Percentiles rank a stretch among this genome's conserved stretches.
Conservation (phyloP, 2,329 filamentous ascomycete genomes). For the Emergomyces orientalis region DNA sequence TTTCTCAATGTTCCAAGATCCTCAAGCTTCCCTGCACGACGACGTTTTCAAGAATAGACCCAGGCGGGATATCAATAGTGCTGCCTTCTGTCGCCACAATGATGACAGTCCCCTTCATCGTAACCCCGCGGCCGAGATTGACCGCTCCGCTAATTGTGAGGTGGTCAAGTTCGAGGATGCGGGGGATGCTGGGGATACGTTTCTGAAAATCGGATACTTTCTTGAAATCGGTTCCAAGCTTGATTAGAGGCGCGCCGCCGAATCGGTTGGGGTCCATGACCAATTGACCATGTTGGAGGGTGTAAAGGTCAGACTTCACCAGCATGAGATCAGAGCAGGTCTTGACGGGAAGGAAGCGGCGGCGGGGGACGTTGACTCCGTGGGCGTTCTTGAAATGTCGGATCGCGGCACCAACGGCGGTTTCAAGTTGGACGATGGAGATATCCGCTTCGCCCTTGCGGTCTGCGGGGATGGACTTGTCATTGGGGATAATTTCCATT, state of each 20-base stretch:
- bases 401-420: conserved; percentile 94
- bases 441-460: conserved; percentile 99
- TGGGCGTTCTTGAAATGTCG: conserved; percentile 98
- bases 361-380: conserved; percentile 95
- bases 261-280: conserved; percentile 95
- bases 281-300: conserved; percentile 94
- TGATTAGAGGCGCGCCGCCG: conserved; percentile 93
- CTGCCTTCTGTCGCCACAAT: conserved; percentile 96
- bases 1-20: conserved; percentile 55
- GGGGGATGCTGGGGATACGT: conserved; percentile 42
- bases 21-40: conserved; percentile 94
- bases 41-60: conserved; percentile 95
- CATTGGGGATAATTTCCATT: conserved; percentile 99
- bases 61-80: conserved; percentile 95
- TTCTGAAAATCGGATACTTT: conserved; percentile 76
- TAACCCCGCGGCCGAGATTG: conserved; percentile 91
- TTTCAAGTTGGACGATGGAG: conserved; percentile 96
- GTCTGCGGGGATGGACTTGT: conserved; percentile 95
- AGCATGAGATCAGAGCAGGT: conserved; percentile 99
- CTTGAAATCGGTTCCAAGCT: conserved; percentile 98
- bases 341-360: conserved; percentile 98
- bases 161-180: conserved; percentile 52
- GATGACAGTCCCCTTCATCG: conserved; percentile 93
- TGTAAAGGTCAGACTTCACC: conserved; percentile 99
- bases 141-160: conserved; percentile 96